Evolutionary conservation across 495 filamentous ascomycete genomes (phyloP).

Genomic region (Aspergillus mulundensis): DNA sequence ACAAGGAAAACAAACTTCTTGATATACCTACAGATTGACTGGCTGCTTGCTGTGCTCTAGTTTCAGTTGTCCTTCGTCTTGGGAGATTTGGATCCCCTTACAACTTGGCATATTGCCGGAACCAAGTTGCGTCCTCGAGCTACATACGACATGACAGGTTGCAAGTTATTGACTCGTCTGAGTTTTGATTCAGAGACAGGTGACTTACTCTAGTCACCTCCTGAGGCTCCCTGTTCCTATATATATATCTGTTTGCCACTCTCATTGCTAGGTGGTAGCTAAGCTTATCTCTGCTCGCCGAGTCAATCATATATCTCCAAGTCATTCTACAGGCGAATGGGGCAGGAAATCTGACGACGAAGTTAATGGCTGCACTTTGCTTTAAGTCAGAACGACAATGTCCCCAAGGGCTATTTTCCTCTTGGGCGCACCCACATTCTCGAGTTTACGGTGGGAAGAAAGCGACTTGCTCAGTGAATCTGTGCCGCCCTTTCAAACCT

Average conservation of each 20-base stretch:
- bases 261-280: neutral
- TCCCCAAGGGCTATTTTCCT: conserved; percentile 51
- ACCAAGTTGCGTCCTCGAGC: neutral
- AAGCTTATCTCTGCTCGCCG: neutral
- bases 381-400: conserved; percentile 28
- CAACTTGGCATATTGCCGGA: neutral
- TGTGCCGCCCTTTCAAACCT: conserved; percentile 44
- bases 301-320: neutral
- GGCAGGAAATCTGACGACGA: too few species aligned
- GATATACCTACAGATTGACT: too few species aligned
- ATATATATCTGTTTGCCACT: neutral
- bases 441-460: conserved; percentile 53
- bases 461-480: conserved; percentile 44
- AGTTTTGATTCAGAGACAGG: neutral
- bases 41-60: neutral
- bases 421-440: conserved; percentile 56
- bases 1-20: too few species aligned
- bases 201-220: conserved; percentile 1
- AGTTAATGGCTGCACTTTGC: conserved; percentile 7
- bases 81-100: too few species aligned
- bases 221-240: neutral
- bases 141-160: neutral
- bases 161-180: neutral
- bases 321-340: neutral
- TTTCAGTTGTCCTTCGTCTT: neutral